Conservation (phyloP, 345 rosid species). For the Microcos paniculata region DNA sequence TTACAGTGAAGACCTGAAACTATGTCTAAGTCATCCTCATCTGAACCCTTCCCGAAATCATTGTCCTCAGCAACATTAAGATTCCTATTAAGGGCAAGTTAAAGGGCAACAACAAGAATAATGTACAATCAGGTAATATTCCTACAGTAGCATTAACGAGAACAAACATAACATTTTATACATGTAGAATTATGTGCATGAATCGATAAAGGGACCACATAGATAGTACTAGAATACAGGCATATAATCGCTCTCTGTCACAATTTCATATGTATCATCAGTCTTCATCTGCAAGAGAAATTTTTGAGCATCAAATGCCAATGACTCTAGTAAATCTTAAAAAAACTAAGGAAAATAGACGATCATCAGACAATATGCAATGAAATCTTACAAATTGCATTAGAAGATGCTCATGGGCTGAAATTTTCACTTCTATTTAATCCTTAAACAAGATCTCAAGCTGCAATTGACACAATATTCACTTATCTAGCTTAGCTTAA, state of each 20-base stretch:
- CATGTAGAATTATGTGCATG: not conserved
- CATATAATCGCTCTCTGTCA: not conserved
- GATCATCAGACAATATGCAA: not conserved
- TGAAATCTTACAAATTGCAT: not conserved
- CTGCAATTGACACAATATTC: not conserved
- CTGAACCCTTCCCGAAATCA: constrained; percentile 52
- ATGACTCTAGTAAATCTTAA: not conserved
- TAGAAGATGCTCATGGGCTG: not conserved
- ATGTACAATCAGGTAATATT: constrained; percentile 16
- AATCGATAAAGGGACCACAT: not conserved
- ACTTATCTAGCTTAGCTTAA: not conserved
- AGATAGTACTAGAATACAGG: not conserved
- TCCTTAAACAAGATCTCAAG: not conserved
- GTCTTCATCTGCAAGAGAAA: not conserved
- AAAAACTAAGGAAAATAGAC: not conserved
- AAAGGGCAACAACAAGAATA: constrained; percentile 22
- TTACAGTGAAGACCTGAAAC: constrained; percentile 89
- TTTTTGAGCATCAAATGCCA: not conserved
- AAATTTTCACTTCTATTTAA: constrained; percentile 8
- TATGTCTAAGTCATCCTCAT: constrained; percentile 46
- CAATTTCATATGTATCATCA: not conserved
- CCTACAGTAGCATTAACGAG: not conserved
- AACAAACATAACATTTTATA: constrained; percentile 3
- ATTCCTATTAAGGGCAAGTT: constrained; percentile 55
- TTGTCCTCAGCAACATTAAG: constrained; percentile 84